Evolutionary conservation across 2,329 filamentous ascomycete species (phyloP), one percentile per base, ranked within the genome.

Genomic region (Sporothrix luriei): DNA sequence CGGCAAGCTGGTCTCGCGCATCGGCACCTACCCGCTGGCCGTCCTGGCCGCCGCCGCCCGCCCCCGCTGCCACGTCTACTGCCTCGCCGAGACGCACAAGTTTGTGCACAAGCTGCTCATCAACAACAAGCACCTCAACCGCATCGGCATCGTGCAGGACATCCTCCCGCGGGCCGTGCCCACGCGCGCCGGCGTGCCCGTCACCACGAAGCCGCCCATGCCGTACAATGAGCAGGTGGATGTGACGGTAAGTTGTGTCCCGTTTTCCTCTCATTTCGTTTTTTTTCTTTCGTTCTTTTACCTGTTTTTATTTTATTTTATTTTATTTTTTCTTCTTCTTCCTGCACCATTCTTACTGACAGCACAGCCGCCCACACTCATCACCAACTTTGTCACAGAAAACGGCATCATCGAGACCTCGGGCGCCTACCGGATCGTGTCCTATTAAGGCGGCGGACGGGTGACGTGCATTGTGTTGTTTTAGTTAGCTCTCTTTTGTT

Each of bases 31-130:
- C 75, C 93, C 97, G 81, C 90, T 98, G 74, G 94, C 92, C 1
- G 83, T 93, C 74, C 82, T 97, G 67, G 93, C 94, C 5, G 89
- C 90, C 75, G 86, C 86, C 16, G 85, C 86, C 72, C 68, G 49
- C 26, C 72, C 72, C 29, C 78, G 80, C 38, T 83, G 83, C 57
- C 87, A 89, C 51, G 92, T 98, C 75, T 97, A 96, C 76, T 93
- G 97, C 21, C 93, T 95, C 5, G 91, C 91, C 0, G 95, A 99
- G 82, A 96, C 92, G 75, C 95, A 99, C 83, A 99, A 99, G 81
- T 97, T 99, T 77, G 93, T 96, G 59, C 87, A 93, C 75, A 85
- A 95, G 69, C 95, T 94, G 75, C 92, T 94, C 1, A 82, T 95
- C 26, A 88, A 90, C 72, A 93, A 97, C 79, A 88, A 90, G 71